Evolutionary conservation across 257 asterid species (phyloP), one percentile per base, ranked within the genome.

Genomic region (Catharanthus roseus): DNA sequence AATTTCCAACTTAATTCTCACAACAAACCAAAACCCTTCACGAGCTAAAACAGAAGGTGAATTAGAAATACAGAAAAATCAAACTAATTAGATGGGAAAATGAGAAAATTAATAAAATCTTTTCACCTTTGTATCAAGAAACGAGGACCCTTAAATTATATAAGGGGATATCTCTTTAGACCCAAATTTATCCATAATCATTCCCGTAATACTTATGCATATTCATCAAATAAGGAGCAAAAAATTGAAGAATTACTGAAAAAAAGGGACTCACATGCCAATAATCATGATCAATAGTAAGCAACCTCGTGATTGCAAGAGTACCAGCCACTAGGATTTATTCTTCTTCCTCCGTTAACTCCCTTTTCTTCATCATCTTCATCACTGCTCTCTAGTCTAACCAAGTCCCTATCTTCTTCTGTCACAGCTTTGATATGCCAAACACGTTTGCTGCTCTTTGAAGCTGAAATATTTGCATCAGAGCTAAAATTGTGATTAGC

Each of bases 211-310:
- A 49, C 0, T 7, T 49, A 49, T 3, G 19, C 23, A 49, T 28
- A 58, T 31, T 33, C 26, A 11, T 23, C 54, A 41, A 21, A 15
- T 15, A 21, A 65, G 33, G 10, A 10, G 3, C n/a, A n/a, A 45
- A 26, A 23, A 39, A 5, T 6, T 8, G 7, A 38, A 42, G 23
- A 47, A 41, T 38, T 36, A 11, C 6, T 0, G 8, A 28, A 29
- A 19, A 33, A 7, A 50, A 69, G n/a, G n/a, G 26, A 76, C 89
- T 62, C 44, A 87, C 96, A 12, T 89, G 93, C 96, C 93, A 89
- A 73, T 82, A 89, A 44, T 89, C 93, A 73, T 84, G 90, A 82
- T 89, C 96, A 76, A 89, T 83, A 1, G 93, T 83, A 63, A 89
- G 90, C 71, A 89, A 68, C 81, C 56, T 87, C 67, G 91, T 87